Percentiles rank a stretch among this genome's conserved stretches.
These are phyloP conservation scores for Cephalotrichum gorgonifer DNA, from an alignment of 2,329 filamentous ascomycete genomes.

Conservation along the genomic window DNA sequence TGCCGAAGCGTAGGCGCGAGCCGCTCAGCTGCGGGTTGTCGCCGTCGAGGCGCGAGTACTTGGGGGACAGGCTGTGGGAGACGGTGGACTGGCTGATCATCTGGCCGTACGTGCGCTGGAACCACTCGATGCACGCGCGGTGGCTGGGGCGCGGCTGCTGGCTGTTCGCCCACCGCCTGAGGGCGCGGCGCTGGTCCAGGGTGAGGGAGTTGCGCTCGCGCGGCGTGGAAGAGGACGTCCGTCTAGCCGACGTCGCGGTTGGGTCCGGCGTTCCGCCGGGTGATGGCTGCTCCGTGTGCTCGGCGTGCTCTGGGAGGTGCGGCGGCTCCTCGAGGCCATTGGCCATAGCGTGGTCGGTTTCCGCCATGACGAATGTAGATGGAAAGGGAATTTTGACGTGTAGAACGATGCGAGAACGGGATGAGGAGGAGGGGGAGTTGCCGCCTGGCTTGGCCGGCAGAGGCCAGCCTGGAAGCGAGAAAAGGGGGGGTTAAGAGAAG, in stretches of 20 bases:
- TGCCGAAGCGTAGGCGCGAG: slow-evolving; percentile 50
- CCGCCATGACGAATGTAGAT: slow-evolving; percentile 10
- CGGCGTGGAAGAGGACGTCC: slow-evolving; percentile 9
- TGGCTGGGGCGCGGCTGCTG: slow-evolving; percentile 47
- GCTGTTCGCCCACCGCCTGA: slow-evolving; percentile 48
- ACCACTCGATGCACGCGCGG: slow-evolving; percentile 55
- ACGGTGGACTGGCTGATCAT: slow-evolving; percentile 54
- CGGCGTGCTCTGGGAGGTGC: too few species aligned
- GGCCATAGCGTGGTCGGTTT: slow-evolving; percentile 23
- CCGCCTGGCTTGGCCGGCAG: background rate
- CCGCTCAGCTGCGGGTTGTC: slow-evolving; percentile 51
- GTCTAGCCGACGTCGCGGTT: background rate
- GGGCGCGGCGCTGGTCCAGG: slow-evolving; percentile 50
- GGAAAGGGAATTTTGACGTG: background rate
- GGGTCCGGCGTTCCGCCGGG: slow-evolving; percentile 12
- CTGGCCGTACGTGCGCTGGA: slow-evolving; percentile 45
- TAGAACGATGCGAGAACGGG: background rate
- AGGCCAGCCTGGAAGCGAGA: slow-evolving; percentile 5
- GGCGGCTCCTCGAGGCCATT: slow-evolving; percentile 13
- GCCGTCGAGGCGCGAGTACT: slow-evolving; percentile 51
- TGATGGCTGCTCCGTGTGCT: slow-evolving; percentile 18
- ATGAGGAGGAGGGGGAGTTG: too few species aligned
- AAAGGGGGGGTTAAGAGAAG: background rate
- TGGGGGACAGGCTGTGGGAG: slow-evolving; percentile 50
- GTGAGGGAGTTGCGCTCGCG: slow-evolving; percentile 50